phyloP scores from a whole-genome alignment of 208 protist species.

The Trypanosoma brucei region DNA sequence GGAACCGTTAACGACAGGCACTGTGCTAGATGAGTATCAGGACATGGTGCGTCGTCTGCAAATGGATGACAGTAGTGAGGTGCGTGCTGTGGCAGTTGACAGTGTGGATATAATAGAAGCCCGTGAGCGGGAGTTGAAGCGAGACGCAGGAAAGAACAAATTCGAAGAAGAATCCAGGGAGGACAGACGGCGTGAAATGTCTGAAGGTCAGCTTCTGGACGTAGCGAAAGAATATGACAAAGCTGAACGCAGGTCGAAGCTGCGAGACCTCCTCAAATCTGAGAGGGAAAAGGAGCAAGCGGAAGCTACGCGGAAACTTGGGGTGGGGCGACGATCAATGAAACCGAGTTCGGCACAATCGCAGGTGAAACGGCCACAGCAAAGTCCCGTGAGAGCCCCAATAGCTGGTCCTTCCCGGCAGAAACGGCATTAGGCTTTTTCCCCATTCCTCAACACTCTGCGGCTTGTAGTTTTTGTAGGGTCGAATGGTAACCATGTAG shows the following conservation, averaged over 20 bases:
- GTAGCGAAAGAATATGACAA: conserved; percentile 87
- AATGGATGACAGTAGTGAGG: conserved; percentile 67
- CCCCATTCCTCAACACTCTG: not conserved
- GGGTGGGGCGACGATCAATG: conserved; percentile 1
- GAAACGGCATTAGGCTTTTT: not conserved
- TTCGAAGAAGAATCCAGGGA: conserved; percentile 44
- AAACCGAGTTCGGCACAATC: conserved; percentile 1
- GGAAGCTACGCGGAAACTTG: conserved; percentile 27
- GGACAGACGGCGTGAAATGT: conserved; percentile 61
- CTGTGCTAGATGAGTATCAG: conserved; percentile 63
- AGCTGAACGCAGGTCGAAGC: conserved; percentile 78
- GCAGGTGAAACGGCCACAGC: not conserved
- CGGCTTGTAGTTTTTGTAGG: not conserved
- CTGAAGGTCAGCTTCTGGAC: conserved; percentile 71
- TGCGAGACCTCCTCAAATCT: conserved; percentile 80
- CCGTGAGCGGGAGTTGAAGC: conserved; percentile 25
- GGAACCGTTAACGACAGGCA: conserved; percentile 25
- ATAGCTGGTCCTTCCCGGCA: not conserved
- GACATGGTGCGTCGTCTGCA: conserved; percentile 69
- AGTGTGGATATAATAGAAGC: conserved; percentile 33
- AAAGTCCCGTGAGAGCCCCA: not conserved
- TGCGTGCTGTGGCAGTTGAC: conserved; percentile 37
- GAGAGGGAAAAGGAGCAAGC: conserved; percentile 70
- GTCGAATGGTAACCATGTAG: not conserved
- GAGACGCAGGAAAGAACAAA: conserved; percentile 11